Percentiles rank a stretch among this genome's conserved stretches.
phyloP scores from a whole-genome alignment of 2,329 filamentous ascomycete species.

The Trichoderma breve region DNA sequence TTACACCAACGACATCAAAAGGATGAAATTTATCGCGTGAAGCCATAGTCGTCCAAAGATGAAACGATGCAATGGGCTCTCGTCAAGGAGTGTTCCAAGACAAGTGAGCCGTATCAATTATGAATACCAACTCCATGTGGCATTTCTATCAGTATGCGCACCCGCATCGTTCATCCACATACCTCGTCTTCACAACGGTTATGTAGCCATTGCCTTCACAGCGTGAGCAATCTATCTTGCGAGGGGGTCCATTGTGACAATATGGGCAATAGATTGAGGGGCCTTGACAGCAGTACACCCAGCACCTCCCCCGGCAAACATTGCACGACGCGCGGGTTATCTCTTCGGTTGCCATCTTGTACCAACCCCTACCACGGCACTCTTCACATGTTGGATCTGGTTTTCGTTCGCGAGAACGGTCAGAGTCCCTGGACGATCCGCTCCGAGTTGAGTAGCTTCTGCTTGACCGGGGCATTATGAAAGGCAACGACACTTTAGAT shows the following conservation, averaged over 20 bases:
- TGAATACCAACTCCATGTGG: background rate
- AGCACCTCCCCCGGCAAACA: background rate
- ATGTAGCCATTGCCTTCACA: background rate
- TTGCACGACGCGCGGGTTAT: background rate
- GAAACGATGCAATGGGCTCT: background rate
- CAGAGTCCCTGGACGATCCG: slow-evolving; percentile 9
- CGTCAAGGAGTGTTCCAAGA: background rate
- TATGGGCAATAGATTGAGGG: background rate
- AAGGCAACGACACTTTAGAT: background rate
- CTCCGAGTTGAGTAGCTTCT: slow-evolving; percentile 9
- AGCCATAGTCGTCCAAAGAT: background rate
- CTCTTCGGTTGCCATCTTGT: background rate
- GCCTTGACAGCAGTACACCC: slow-evolving; percentile 8
- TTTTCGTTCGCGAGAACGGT: slow-evolving; percentile 7
- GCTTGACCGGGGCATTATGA: slow-evolving; percentile 7
- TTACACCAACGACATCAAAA: background rate
- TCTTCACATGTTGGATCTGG: slow-evolving; percentile 17
- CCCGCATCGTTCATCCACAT: background rate
- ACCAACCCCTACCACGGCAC: slow-evolving; percentile 3
- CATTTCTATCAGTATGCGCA: background rate
- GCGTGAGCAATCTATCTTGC: background rate
- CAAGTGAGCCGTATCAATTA: background rate
- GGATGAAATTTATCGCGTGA: background rate
- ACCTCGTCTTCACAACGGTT: background rate
- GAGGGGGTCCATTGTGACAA: background rate